Percentiles rank a stretch among this genome's conserved stretches.
Evolutionary conservation across 2,329 filamentous ascomycete species (phyloP).

Genomic region (Trichoderma guizhouense): DNA sequence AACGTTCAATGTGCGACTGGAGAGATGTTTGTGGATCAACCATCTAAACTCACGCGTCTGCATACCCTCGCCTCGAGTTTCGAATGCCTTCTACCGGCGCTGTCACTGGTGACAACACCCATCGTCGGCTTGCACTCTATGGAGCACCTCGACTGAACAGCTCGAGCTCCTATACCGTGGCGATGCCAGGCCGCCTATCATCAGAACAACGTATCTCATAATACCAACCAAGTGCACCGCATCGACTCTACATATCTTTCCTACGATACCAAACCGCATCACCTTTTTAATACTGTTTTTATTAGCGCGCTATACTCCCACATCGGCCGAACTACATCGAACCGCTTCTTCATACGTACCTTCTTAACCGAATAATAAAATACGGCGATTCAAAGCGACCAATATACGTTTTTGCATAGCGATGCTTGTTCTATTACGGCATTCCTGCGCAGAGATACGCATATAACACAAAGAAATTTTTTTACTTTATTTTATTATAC

Average conservation of each 20-base stretch:
- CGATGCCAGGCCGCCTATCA: not conserved
- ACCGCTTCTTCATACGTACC: not conserved
- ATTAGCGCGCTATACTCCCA: not conserved
- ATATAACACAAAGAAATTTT: not conserved
- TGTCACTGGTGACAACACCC: not conserved
- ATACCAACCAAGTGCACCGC: not conserved
- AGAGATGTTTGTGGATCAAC: not conserved
- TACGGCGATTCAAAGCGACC: not conserved
- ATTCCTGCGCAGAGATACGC: not conserved
- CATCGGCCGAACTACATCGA: not conserved
- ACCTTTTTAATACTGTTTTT: not conserved
- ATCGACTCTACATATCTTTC: not conserved
- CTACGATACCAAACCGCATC: not conserved
- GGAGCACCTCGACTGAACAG: not conserved
- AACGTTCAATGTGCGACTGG: no score
- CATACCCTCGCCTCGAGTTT: not conserved
- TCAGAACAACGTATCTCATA: no score
- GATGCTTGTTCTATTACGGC: not conserved
- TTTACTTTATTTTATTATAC: not conserved
- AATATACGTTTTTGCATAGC: not conserved
- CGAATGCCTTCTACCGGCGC: not conserved
- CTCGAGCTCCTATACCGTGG: not conserved
- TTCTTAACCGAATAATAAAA: not conserved
- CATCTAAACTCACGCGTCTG: not conserved
- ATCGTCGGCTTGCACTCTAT: not conserved